A percentile compares a stretch with the other conserved stretches of the same genome.
Evolutionary conservation across 192 early-diverging fungal genomes (phyloP).

Genomic region (Backusella macrospora): DNA sequence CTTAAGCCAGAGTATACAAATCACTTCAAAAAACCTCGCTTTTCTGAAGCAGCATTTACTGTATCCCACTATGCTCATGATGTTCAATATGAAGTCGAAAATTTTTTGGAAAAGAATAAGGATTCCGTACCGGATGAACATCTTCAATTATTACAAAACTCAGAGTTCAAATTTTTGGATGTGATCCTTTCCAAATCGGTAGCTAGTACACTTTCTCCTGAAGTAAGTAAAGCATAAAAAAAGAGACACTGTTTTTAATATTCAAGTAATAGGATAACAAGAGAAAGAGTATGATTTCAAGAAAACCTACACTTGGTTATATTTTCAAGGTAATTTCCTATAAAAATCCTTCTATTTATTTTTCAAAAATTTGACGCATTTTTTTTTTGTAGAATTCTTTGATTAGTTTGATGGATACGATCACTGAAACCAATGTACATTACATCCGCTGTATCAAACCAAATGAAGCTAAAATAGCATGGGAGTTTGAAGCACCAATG

Average conservation of each 20-base stretch:
- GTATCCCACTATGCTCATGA: conserved; percentile 96
- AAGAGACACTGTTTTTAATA: neutral
- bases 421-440: conserved; percentile 89
- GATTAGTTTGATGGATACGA: conserved; percentile 93
- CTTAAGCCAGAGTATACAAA: conserved; percentile 58
- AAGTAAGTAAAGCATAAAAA: conserved; percentile 18
- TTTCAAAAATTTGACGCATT: neutral
- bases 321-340: neutral
- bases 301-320: conserved; percentile 81
- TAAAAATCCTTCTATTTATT: neutral
- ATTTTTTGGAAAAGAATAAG: conserved; percentile 99
- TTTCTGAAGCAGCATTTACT: conserved; percentile 85
- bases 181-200: conserved; percentile 71
- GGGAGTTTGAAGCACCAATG: conserved; percentile 93
- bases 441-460: conserved; percentile 99
- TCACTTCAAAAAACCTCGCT: conserved; percentile 93
- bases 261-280: conserved; percentile 34
- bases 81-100: conserved; percentile 92
- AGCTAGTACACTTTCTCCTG: conserved; percentile 26
- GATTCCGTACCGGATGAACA: conserved; percentile 98
- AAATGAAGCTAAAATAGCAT: conserved; percentile 92
- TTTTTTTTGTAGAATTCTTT: conserved; percentile 61
- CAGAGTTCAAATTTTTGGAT: conserved; percentile 78
- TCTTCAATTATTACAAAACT: conserved; percentile 74
- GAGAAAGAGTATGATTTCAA: conserved; percentile 57